phyloP scores from a whole-genome alignment of 306 rosid species.

The Casuarina cunninghamiana region DNA sequence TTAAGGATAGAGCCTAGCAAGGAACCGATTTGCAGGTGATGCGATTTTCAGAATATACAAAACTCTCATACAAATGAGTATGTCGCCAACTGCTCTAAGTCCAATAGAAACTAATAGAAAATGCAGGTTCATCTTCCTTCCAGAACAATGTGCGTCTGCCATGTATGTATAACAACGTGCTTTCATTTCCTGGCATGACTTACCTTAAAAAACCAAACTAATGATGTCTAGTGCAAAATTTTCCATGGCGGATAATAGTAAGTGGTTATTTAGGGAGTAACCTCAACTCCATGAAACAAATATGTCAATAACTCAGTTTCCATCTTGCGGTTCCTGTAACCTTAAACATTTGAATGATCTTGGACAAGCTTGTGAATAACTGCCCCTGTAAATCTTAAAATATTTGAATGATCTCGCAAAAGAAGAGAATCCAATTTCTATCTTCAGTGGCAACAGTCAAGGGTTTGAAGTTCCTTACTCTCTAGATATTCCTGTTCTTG shows the following conservation, averaged over 20 bases:
- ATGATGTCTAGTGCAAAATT: too few species aligned
- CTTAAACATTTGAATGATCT: too few species aligned
- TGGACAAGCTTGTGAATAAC: neutral
- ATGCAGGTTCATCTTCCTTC: neutral
- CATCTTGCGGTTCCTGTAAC: neutral
- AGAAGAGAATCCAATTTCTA: too few species aligned
- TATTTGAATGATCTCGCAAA: too few species aligned
- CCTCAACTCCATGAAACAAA: neutral
- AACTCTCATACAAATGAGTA: neutral
- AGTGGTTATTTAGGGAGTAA: neutral
- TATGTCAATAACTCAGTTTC: neutral
- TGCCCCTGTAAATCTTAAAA: too few species aligned
- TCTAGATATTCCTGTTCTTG: too few species aligned
- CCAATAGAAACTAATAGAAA: neutral
- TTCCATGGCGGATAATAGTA: neutral
- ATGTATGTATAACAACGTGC: neutral
- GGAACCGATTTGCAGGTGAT: neutral
- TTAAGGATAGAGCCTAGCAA: neutral
- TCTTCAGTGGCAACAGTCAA: too few species aligned
- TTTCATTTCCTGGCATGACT: neutral
- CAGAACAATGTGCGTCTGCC: neutral
- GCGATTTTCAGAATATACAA: too few species aligned
- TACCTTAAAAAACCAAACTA: neutral
- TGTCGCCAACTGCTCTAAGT: neutral
- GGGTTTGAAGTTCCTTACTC: too few species aligned